Base-by-base conservation (phyloP, 129 eudicot species). In the Oenanthe sinensis region DNA sequence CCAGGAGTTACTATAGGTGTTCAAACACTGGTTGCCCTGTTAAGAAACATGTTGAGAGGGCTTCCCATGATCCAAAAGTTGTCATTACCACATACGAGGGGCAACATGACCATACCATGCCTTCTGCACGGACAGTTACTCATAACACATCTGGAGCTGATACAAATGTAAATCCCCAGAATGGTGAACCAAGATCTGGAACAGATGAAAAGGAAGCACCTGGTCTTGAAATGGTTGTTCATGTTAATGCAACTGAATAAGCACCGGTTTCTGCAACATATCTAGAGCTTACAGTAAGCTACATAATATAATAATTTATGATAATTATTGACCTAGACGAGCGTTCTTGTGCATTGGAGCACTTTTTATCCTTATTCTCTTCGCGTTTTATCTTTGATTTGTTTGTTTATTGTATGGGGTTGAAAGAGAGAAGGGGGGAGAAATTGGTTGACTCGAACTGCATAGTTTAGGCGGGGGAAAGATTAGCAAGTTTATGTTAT, bases 11-110 rank as follows among this genome's bases (percentile, higher is more conserved):
- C 84, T 91, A 91, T 67, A 85, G 94, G 81, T 87, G 94, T 85
- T 85, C 97, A 37, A 83, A 83, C 84, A 81, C 89, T 48, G 90
- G 97, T 30, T 91, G 94, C 78, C 87, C 92, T 33, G 97, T 85
- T 6, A 89, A 91, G 87, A 89, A 91, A 71, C 97, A 89, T 17
- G 97, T 91, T 45, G 94, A 89, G 71, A 85, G 97, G 81, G 90
- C 97, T 78, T 87, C 94, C 20, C 89, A 91, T 81, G 94, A 91
- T 79, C 84, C 83, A 60, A 91, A 89, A 74, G 80, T 87, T 75
- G 97, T 91, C 60, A 86, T 91, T 71, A 91, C 97, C 43, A 91
- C 97, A 45, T 91, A 91, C 19, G 97, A 91, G 79, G 97, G 97
- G 65, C 82, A 84, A 33, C 97, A 89, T 77, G 89, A 84, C 82